Evolutionary conservation across 139 green algal genomes (phyloP).

Genomic region (Helicosporidium sp.): DNA sequence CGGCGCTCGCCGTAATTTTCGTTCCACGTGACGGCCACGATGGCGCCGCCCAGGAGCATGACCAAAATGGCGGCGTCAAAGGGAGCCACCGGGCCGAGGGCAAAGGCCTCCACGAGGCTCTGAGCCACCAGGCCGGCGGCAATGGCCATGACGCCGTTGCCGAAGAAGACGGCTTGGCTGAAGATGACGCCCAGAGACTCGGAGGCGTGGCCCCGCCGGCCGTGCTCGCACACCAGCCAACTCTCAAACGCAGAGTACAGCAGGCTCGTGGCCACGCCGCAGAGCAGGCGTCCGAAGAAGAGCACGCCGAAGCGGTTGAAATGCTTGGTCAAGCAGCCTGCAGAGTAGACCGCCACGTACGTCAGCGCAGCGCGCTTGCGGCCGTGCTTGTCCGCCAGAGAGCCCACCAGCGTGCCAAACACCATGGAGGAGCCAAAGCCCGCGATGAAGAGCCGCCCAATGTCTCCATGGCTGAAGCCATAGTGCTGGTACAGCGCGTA

Average conservation of each 20-base stretch:
- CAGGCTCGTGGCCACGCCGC: conserved; percentile 85
- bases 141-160: conserved; percentile 91
- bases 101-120: conserved; percentile 52
- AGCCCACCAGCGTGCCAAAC: conserved; percentile 86
- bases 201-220: conserved; percentile 42
- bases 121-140: conserved; percentile 70
- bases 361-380: conserved; percentile 67
- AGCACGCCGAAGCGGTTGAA: conserved; percentile 68
- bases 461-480: conserved; percentile 59
- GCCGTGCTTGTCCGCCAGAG: conserved; percentile 78
- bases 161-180: conserved; percentile 81
- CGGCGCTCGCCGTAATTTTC: conserved; percentile 81
- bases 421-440: conserved; percentile 91
- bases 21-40: conserved; percentile 64
- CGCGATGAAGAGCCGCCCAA: conserved; percentile 91
- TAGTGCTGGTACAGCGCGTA: conserved; percentile 95
- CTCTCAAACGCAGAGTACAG: conserved; percentile 93
- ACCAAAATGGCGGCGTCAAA: conserved; percentile 65
- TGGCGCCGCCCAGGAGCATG: conserved; percentile 49
- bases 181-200: conserved; percentile 71
- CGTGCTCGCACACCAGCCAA: conserved; percentile 34
- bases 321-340: conserved; percentile 90
- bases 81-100: conserved; percentile 71
- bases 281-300: conserved; percentile 72
- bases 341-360: conserved; percentile 71